Base-by-base conservation (phyloP, 2,329 filamentous ascomycete species). In the Colletotrichum sp. region DNA sequence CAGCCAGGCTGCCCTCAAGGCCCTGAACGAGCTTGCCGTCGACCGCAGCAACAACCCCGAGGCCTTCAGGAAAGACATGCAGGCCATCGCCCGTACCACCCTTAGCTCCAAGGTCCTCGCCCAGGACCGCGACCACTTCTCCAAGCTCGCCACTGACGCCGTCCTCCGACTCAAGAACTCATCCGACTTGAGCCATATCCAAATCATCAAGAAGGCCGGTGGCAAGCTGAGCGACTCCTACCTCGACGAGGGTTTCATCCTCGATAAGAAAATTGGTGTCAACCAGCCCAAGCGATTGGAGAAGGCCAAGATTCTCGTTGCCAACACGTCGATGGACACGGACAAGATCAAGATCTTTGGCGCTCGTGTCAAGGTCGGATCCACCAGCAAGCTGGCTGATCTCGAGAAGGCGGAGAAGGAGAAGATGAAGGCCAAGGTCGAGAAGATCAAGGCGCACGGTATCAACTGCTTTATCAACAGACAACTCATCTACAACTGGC, bases 401-500 rank as follows among this genome's bases (percentile, higher is more conserved):
- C 90, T 99, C 71, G 97, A 99, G 86, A 98, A 98, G 91, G 97
- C 97, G 8, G 97, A 98, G 89, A 94, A 95, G 82, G 97, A 99
- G 82, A 98, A 98, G 93, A 99, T 99, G 97, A 98, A 96, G 90
- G 94, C 95, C 79, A 99, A 99, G 91, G 97, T 99, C 61, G 97
- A 99, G 78, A 96, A 95, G 86, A 99, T 99, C 89, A 99, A 98
- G 91, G 91, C 95, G 63, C 97, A 99, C 83, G 97, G 97, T 75
- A 98, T 99, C 88, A 99, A 99, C 91, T 98, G 97, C 90, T 99
- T 99, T 86, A 98, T 99, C 86, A 99, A 99, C 91, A 91, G 97
- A 80, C 97, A 99, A 86, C 92, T 99, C 78, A 99, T 99, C 88
- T 99, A 99, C 91, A 99, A 99, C 90, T 99, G 97, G 97, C 97